Evolutionary conservation across 2,329 filamentous ascomycete genomes (phyloP).

Genomic region (Xylaria sp.): DNA sequence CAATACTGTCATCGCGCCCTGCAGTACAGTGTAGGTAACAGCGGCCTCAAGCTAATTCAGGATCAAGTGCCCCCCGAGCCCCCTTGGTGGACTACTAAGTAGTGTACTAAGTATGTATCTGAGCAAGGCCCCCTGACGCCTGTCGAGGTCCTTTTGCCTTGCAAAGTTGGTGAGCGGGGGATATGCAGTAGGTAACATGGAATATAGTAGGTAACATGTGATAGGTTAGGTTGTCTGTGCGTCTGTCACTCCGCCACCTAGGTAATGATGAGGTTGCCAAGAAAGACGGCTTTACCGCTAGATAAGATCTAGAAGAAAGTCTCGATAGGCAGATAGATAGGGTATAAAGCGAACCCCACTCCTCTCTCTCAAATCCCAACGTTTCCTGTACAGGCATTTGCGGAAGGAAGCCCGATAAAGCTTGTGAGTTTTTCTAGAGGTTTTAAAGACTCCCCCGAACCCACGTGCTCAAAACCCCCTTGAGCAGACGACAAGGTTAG

Average conservation of each 20-base stretch:
- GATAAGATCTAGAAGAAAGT: conserved; percentile 18
- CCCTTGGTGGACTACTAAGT: conserved; percentile 5
- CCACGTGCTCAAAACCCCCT: neutral
- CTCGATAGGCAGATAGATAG: neutral
- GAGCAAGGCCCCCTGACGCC: conserved; percentile 19
- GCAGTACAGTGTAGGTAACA: conserved; percentile 28
- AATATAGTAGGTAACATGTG: conserved; percentile 14
- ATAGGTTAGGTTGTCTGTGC: conserved; percentile 18
- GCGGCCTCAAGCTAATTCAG: conserved; percentile 25
- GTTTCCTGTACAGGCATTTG: neutral
- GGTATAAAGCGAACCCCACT: conserved; percentile 17
- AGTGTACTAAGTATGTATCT: neutral
- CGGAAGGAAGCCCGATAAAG: neutral
- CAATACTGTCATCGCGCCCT: conserved; percentile 10
- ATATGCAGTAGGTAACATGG: conserved; percentile 10
- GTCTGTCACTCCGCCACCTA: conserved; percentile 4
- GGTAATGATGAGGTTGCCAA: conserved; percentile 17
- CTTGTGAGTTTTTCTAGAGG: neutral
- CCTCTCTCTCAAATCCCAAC: neutral
- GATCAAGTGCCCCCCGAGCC: conserved; percentile 18
- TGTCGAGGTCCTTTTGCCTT: conserved; percentile 13
- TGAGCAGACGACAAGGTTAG: neutral
- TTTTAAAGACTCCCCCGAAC: neutral
- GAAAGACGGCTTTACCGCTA: conserved; percentile 1
- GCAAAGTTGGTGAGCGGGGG: conserved; percentile 26